Percentiles rank a stretch among this genome's conserved stretches.
Conservation (phyloP, 2,329 filamentous ascomycete genomes). For the Colletotrichum eremochloae region DNA sequence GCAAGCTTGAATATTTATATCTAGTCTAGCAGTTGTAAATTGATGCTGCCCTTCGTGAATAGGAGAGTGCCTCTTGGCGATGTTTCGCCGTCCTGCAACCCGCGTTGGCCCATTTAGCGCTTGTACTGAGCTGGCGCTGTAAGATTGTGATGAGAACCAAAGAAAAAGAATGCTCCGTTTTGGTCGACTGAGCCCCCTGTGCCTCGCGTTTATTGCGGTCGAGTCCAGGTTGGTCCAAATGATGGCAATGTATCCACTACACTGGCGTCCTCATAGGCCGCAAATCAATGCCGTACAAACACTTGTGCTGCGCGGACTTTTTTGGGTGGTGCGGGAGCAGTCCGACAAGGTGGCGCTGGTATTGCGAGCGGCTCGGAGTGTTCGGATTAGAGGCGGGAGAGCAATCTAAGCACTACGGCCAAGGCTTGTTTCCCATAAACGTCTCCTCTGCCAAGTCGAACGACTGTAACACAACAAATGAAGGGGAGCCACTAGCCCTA, state of each 20-base stretch:
- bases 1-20: neutral
- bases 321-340: neutral
- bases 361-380: neutral
- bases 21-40: neutral
- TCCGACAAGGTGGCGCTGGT: neutral
- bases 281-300: neutral
- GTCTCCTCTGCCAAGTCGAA: neutral
- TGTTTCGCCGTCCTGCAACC: neutral
- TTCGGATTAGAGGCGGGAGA: neutral
- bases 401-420: neutral
- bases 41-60: neutral
- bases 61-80: neutral
- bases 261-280: neutral
- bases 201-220: slow-evolving; percentile 2
- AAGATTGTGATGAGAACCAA: neutral
- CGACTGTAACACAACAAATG: neutral
- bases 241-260: neutral
- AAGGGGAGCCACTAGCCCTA: neutral
- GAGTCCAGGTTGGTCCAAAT: neutral
- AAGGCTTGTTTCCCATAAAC: neutral
- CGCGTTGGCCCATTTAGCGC: neutral
- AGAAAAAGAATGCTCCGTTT: neutral
- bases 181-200: neutral
- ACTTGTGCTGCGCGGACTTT: neutral
- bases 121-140: neutral